A percentile compares a stretch with the other conserved stretches of the same genome.
Evolutionary conservation across 73 alveolate genomes (phyloP).

Genomic region (Stentor roeselii): DNA sequence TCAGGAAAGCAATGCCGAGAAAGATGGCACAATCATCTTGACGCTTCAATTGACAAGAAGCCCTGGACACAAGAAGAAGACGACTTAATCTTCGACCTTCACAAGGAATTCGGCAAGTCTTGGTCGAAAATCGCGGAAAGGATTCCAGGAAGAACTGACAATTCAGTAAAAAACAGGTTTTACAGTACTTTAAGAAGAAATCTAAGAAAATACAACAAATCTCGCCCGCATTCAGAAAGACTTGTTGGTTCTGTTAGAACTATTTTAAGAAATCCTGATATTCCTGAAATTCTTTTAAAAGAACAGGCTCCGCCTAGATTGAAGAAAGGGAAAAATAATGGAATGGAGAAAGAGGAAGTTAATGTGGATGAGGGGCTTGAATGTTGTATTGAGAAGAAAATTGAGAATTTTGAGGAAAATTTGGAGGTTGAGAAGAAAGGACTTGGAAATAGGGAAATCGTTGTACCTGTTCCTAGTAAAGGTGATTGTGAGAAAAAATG

Average conservation of each 20-base stretch:
- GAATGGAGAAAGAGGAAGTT: not conserved
- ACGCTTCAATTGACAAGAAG: constrained; percentile 88
- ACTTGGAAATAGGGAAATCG: too few species aligned
- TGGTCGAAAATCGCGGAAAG: constrained; percentile 56
- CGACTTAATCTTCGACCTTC: constrained; percentile 81
- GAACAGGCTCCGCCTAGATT: constrained; percentile 26
- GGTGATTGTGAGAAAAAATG: not conserved
- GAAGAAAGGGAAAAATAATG: not conserved
- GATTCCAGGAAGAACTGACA: constrained; percentile 21
- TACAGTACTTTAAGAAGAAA: constrained; percentile 13
- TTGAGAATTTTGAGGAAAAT: not conserved
- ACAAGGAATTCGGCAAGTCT: constrained; percentile 88
- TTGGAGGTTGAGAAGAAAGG: not conserved
- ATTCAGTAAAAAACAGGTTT: constrained; percentile 4
- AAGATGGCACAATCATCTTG: constrained; percentile 96
- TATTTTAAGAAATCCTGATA: constrained; percentile 18
- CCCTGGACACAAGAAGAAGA: constrained; percentile 94
- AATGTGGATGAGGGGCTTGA: not conserved
- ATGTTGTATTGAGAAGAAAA: not conserved
- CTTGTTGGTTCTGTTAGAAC: constrained; percentile 21
- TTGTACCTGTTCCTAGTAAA: constrained; percentile 4
- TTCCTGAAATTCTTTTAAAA: not conserved
- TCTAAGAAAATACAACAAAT: constrained; percentile 23
- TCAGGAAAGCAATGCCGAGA: constrained; percentile 97
- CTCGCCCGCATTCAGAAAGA: constrained; percentile 10